Evolutionary conservation across 352 stramenopile species (phyloP).

Genomic region (Phytopythium montanum): DNA sequence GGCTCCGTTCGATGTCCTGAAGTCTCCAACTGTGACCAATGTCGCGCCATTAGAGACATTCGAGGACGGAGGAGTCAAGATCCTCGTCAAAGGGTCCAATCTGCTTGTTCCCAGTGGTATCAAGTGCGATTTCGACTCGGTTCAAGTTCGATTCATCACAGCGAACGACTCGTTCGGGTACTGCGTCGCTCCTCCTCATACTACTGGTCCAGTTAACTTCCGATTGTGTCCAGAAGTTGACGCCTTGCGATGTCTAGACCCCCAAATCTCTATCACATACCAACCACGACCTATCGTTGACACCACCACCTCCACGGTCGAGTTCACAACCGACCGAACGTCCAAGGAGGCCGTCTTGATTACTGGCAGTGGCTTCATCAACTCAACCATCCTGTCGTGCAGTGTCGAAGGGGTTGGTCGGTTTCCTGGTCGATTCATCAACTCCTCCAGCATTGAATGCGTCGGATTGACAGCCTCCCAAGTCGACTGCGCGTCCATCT

Average conservation of each 20-base stretch:
- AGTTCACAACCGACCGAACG: not conserved
- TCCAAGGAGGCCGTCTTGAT: not conserved
- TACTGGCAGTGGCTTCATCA: constrained; percentile 12
- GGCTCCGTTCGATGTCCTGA: constrained; percentile 21
- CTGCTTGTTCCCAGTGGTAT: constrained; percentile 7
- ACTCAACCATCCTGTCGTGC: constrained; percentile 11
- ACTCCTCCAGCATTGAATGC: not conserved
- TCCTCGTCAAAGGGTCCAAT: constrained; percentile 6
- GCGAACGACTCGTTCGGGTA: constrained; percentile 26
- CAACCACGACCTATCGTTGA: not conserved
- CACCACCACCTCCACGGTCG: not conserved
- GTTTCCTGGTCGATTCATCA: constrained; percentile 1
- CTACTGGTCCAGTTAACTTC: constrained; percentile 21
- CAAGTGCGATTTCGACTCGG: constrained; percentile 18
- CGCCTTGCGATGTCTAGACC: not conserved
- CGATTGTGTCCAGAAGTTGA: constrained; percentile 23
- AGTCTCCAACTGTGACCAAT: constrained; percentile 8
- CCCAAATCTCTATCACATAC: not conserved
- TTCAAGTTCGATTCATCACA: constrained; percentile 14
- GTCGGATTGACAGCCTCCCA: constrained; percentile 2
- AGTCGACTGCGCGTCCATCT: constrained; percentile 8
- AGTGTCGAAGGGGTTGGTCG: not conserved
- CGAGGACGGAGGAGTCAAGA: constrained; percentile 4
- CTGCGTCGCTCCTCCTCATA: constrained; percentile 27
- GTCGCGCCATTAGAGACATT: constrained; percentile 8